Evolutionary conservation across 148 eudicot species (phyloP), one percentile per base, ranked within the genome.

Genomic region (Fagopyrum tataricum): DNA sequence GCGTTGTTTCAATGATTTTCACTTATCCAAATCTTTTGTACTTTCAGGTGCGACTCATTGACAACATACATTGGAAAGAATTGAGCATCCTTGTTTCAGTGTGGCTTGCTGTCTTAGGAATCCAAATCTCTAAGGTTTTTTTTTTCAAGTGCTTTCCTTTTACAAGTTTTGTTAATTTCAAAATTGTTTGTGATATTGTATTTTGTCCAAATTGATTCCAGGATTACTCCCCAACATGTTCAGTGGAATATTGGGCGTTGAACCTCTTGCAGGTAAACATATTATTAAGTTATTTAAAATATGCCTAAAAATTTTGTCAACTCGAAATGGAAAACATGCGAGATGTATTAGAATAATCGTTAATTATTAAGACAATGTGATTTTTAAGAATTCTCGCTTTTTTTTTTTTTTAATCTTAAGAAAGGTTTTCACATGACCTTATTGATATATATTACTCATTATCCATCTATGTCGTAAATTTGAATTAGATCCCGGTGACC

Each of bases 91-190:
- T 91, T 41, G 62, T 81, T 39, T 83, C 81, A 55, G 93, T 91
- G 53, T 91, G 97, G 97, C 74, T 89, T 6, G 83, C 88, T 13
- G 84, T 89, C 67, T 91, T 91, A 20, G 74, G 62, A 10, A 72
- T 91, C 74, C 97, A 91, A 51, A 77, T 91, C n/a, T 24, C 78
- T n/a, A 91, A 89, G 91, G 96, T 90, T 80, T 66, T 23, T 4
- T n/a, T n/a, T n/a, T n/a, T n/a, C n/a, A 24, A 44, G 24, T 43
- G 1, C 12, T 44, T 1, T 1, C 3, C n/a, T 12, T 2, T 49
- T 49, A 49, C n/a, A 49, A 49, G 55, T 49, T 49, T 12, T 49
- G n/a, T 49, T 2, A 49, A 49, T 4, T 44, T n/a, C n/a, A n/a
- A n/a, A 44, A 44, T 49, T 5, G 10, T 44, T 44, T 44, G 7